phyloP scores from a whole-genome alignment of 1,139 yeast species.

The Pneumocystis canis region DNA sequence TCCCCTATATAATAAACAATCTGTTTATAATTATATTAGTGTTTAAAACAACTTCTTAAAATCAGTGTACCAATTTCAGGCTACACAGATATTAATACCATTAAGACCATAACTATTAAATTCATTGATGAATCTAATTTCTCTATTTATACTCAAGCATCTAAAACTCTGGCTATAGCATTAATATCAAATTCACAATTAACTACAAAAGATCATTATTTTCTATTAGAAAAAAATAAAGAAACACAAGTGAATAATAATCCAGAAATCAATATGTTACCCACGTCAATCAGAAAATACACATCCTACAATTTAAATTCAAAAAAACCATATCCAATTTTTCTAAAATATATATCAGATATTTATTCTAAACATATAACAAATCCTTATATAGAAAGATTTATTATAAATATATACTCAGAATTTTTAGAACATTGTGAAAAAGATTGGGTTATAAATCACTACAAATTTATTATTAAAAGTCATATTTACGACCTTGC shows the following conservation, averaged over 20 bases:
- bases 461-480: neutral
- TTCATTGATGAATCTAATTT: neutral
- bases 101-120: neutral
- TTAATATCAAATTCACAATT: neutral
- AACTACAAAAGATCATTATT: neutral
- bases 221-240: neutral
- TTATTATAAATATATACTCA: neutral
- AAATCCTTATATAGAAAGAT: neutral
- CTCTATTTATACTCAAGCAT: neutral
- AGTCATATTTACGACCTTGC: neutral
- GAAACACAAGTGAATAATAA: neutral
- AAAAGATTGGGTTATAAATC: neutral
- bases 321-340: neutral
- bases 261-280: neutral
- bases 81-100: neutral
- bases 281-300: neutral
- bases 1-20: neutral
- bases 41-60: neutral
- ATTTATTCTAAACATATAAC: neutral
- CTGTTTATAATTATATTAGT: neutral
- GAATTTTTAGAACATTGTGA: neutral
- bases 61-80: neutral
- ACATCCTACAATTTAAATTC: neutral
- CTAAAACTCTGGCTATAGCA: neutral
- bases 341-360: neutral